A percentile compares a stretch with the other conserved stretches of the same genome.
Evolutionary conservation across 169 alveolate genomes (phyloP).

Genomic region (Amoebophrya sp.): DNA sequence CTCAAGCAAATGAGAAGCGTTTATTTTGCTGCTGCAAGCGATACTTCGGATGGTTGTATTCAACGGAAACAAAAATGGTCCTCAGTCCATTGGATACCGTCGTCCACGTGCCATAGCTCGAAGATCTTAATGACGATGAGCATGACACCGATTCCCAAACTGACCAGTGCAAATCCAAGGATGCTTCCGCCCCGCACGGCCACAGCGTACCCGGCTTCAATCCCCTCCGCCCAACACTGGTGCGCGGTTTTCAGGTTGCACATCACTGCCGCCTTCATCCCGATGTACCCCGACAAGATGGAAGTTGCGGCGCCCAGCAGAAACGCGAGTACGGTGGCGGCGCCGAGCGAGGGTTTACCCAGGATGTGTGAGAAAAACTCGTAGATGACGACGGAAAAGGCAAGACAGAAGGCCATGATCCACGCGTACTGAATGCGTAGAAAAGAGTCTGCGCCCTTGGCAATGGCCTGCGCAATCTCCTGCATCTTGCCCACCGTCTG

Average conservation of each 20-base stretch:
- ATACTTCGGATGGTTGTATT: no score
- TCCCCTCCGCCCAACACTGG: conserved; percentile 55
- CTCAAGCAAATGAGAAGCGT: neutral
- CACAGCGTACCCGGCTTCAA: conserved; percentile 50
- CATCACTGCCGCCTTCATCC: conserved; percentile 58
- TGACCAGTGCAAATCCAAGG: conserved; percentile 60
- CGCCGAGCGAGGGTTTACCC: no score
- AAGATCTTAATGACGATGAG: neutral
- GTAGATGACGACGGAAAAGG: no score
- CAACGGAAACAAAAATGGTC: no score
- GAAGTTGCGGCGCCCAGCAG: conserved; percentile 66
- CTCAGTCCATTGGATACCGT: no score
- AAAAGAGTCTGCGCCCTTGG: no score
- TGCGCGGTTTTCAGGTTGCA: conserved; percentile 56
- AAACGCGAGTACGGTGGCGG: conserved; percentile 65
- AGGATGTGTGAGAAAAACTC: no score
- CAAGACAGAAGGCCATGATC: no score
- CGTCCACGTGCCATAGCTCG: neutral
- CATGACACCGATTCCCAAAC: conserved; percentile 46
- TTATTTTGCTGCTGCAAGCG: no score
- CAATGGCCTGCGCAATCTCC: no score
- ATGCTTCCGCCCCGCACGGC: conserved; percentile 63
- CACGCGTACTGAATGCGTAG: no score
- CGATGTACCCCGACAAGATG: conserved; percentile 63
- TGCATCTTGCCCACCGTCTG: no score